Evolutionary conservation across 352 stramenopile genomes (phyloP).

Genomic region (Pythium biforme): DNA sequence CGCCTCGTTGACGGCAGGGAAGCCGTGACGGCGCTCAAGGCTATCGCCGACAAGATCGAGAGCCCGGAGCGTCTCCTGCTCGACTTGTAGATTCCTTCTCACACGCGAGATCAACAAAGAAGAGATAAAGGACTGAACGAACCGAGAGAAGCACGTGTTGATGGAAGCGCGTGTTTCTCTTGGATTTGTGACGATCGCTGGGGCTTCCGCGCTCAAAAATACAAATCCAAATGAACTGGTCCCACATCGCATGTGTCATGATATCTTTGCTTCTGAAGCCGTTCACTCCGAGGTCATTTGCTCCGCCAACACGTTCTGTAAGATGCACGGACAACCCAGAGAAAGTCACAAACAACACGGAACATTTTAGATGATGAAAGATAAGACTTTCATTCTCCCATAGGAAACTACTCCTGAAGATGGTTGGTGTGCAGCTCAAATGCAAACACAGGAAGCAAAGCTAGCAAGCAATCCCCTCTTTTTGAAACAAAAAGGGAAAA

Average conservation of each 20-base stretch:
- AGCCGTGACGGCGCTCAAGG: slow-evolving; percentile 98
- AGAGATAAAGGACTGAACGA: not conserved
- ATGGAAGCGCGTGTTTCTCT: not conserved
- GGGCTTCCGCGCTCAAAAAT: no score
- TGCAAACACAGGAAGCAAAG: slow-evolving; percentile 5
- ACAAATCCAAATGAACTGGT: no score
- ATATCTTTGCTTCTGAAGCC: no score
- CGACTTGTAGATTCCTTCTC: slow-evolving; percentile 80
- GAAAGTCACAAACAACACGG: no score
- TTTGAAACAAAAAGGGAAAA: slow-evolving; percentile 4
- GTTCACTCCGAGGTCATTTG: no score
- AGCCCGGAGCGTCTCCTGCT: slow-evolving; percentile 95
- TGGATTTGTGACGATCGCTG: no score
- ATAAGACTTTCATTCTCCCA: slow-evolving; percentile 22
- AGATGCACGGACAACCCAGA: no score
- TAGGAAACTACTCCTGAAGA: slow-evolving; percentile 23
- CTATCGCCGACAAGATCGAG: slow-evolving; percentile 97
- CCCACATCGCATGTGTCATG: no score
- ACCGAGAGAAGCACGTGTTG: not conserved
- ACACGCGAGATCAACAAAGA: not conserved
- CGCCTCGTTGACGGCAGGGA: slow-evolving; percentile 98
- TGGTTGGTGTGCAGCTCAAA: slow-evolving; percentile 10
- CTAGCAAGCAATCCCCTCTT: slow-evolving; percentile 1
- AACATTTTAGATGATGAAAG: slow-evolving; percentile 15
- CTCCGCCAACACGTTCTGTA: no score